These are phyloP conservation scores for Triangularia setosa DNA, from an alignment of 2,329 filamentous ascomycete species.

Conservation along the genomic window DNA sequence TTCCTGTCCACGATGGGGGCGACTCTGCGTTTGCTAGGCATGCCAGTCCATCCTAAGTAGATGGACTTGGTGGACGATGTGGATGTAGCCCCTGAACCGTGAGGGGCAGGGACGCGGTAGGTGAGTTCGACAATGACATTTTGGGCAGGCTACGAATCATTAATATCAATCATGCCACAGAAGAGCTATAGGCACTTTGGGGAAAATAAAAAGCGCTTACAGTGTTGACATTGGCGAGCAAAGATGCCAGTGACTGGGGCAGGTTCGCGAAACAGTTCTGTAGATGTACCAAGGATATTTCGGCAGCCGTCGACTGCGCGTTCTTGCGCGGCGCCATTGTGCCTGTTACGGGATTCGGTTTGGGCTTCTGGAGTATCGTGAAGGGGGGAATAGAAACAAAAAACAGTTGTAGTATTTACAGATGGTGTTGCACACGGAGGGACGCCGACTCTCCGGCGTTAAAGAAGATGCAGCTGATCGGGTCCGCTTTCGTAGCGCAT, in stretches of 20 bases:
- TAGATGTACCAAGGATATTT: conserved; percentile 79
- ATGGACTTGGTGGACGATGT: conserved; percentile 58
- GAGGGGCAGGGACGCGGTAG: conserved; percentile 59
- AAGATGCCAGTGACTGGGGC: conserved; percentile 74
- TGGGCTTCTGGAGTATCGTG: background rate
- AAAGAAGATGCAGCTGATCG: conserved; percentile 2
- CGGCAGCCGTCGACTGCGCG: conserved; percentile 65
- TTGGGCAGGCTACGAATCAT: conserved; percentile 67
- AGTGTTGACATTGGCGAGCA: conserved; percentile 86
- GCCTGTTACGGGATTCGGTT: background rate
- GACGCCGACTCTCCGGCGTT: background rate
- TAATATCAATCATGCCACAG: conserved; percentile 12
- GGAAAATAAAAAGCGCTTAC: conserved; percentile 49
- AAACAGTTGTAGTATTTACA: background rate
- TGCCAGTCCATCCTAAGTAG: conserved; percentile 94
- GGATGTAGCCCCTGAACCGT: conserved; percentile 41
- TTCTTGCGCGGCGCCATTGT: conserved; percentile 50
- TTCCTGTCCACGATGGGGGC: conserved; percentile 71
- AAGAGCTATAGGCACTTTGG: background rate
- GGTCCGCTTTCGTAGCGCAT: conserved; percentile 8
- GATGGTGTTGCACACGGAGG: background rate
- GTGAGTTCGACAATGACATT: conserved; percentile 94
- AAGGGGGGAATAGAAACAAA: background rate
- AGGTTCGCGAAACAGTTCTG: conserved; percentile 96
- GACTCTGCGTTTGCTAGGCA: conserved; percentile 85